Base-by-base conservation (phyloP, 805 yeast species). In the Ogataea pignaliae region DNA sequence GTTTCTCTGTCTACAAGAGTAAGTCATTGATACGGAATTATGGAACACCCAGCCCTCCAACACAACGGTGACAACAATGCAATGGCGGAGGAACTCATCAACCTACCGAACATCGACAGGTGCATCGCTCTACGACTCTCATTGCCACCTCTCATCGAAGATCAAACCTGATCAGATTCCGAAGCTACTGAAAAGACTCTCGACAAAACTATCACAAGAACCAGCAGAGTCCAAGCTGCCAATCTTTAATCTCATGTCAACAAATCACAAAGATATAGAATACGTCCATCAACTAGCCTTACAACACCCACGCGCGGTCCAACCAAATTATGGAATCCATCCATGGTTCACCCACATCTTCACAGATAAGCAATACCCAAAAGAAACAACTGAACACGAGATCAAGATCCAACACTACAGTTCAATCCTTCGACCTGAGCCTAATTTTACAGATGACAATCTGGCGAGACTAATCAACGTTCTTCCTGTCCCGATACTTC, bases 261-360 rank as follows among this genome's bases (percentile, higher is more conserved):
- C 78, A 2, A 75, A 70, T 46, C 69, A 63, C 33, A 54, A 55
- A 29, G 79, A 74, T 45, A 39, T 56, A 11, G 46, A 56, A 2
- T 44, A 60, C 42, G 64, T 69, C 5, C 36, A 50, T 13, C 17
- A 44, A 10, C 31, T 65, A 14, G 47, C 55, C 2, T 12, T 40
- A 18, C 21, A 46, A 18, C 37, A 50, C 18, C 44, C 62, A 17
- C 50, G 52, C 3, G 13, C 39, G 3, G 48, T 73, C 1, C 58
- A 66, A 9, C 76, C 83, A 0, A 75, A 76, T 34, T 76, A 78
- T 56, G 96, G 98, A 0, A 68, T 88, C 1, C 99, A 91, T 63
- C 99, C 99, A 0, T 91, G 98, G 98, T 90, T 78, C 56, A 65
- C 81, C 3, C 96, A 90, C 60, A 50, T 83, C 15, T 83, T 79